Conservation (phyloP, 1,284 basidiomycete genomes). For the Austroboletus niveus region DNA sequence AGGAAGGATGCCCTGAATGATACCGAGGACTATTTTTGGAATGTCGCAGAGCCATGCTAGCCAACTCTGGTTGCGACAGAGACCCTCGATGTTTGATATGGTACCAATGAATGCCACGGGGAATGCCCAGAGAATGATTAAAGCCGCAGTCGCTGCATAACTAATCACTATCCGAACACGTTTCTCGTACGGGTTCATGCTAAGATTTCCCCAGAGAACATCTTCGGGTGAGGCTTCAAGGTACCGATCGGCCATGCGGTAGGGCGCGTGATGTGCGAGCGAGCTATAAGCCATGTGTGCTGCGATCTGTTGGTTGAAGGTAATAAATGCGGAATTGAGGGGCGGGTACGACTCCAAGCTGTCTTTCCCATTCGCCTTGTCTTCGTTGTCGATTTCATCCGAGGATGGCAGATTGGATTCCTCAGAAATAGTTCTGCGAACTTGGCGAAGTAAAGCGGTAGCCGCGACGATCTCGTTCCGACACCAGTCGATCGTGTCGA, state of each 20-base stretch:
- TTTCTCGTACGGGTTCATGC: slow-evolving; percentile 88
- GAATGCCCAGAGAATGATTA: slow-evolving; percentile 74
- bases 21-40: slow-evolving; percentile 66
- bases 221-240: slow-evolving; percentile 81
- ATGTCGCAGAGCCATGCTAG: slow-evolving; percentile 82
- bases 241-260: slow-evolving; percentile 66
- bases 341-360: slow-evolving; percentile 56
- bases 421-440: slow-evolving; percentile 38
- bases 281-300: slow-evolving; percentile 83
- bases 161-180: slow-evolving; percentile 59
- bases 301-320: slow-evolving; percentile 91
- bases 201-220: slow-evolving; percentile 88
- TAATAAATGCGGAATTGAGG: slow-evolving; percentile 85
- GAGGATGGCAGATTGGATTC: slow-evolving; percentile 13
- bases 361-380: slow-evolving; percentile 23
- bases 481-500: slow-evolving; percentile 92
- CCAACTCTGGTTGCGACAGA: slow-evolving; percentile 68
- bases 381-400: slow-evolving; percentile 20
- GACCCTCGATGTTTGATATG: slow-evolving; percentile 77
- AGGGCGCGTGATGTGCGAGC: slow-evolving; percentile 76
- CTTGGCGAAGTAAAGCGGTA: slow-evolving; percentile 49
- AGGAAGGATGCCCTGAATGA: slow-evolving; percentile 90
- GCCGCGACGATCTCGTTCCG: slow-evolving; percentile 65
- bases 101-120: slow-evolving; percentile 85
- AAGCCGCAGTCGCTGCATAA: slow-evolving; percentile 58